Percentiles rank a stretch among this genome's conserved stretches.
These are phyloP conservation scores for Phytophthora pluvialis DNA, from an alignment of 352 stramenopile genomes.

Conservation along the genomic window DNA sequence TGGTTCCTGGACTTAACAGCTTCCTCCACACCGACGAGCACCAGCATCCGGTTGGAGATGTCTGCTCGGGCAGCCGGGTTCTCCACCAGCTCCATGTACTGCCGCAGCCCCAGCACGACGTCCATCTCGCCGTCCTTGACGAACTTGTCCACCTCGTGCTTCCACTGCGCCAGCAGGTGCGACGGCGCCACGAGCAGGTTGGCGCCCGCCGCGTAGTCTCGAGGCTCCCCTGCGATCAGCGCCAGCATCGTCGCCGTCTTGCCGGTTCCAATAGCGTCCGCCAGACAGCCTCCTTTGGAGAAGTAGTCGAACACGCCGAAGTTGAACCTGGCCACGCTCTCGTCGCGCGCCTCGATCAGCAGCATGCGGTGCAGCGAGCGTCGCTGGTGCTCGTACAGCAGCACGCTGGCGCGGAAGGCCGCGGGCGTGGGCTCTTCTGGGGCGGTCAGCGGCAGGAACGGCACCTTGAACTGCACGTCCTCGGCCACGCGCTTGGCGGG, in stretches of 20 bases:
- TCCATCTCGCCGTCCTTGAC: slow-evolving; percentile 67
- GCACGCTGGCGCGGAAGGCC: slow-evolving; percentile 51
- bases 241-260: slow-evolving; percentile 88
- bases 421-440: slow-evolving; percentile 66
- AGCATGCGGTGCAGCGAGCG: slow-evolving; percentile 87
- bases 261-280: slow-evolving; percentile 84
- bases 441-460: slow-evolving; percentile 79
- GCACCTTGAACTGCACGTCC: slow-evolving; percentile 83
- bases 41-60: slow-evolving; percentile 82
- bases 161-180: slow-evolving; percentile 85
- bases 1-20: slow-evolving; percentile 64
- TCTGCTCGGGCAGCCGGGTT: slow-evolving; percentile 27
- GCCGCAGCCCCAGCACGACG: slow-evolving; percentile 65
- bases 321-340: slow-evolving; percentile 68
- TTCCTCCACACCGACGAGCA: slow-evolving; percentile 82
- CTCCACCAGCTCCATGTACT: slow-evolving; percentile 59
- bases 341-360: slow-evolving; percentile 79
- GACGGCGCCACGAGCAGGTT: slow-evolving; percentile 82
- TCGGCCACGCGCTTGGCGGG: slow-evolving; percentile 43
- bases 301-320: slow-evolving; percentile 79
- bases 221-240: slow-evolving; percentile 67
- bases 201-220: slow-evolving; percentile 51
- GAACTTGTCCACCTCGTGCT: slow-evolving; percentile 82
- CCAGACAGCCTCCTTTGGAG: slow-evolving; percentile 72
- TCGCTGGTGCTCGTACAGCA: slow-evolving; percentile 82